phyloP scores from a whole-genome alignment of 2,329 filamentous ascomycete genomes.

The Penicillium sp. region DNA sequence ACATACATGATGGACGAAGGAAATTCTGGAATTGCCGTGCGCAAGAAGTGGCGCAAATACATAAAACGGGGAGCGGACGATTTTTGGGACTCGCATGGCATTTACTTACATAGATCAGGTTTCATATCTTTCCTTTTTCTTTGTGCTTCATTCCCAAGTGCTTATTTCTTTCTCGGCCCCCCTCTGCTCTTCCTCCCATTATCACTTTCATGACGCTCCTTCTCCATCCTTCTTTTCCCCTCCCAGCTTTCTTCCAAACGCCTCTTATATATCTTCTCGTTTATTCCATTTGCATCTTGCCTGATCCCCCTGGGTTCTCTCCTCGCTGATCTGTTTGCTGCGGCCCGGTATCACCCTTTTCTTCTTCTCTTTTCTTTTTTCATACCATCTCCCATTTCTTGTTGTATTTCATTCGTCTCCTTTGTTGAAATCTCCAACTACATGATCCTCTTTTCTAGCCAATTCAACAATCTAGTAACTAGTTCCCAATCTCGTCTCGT shows the following conservation, averaged over 20 bases:
- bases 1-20: slow-evolving; percentile 43
- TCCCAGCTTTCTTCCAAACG: slow-evolving; percentile 9
- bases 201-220: slow-evolving; percentile 20
- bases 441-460: slow-evolving; percentile 31
- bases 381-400: slow-evolving; percentile 30
- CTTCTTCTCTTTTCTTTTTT: slow-evolving; percentile 12
- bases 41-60: slow-evolving; percentile 39
- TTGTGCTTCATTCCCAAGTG: slow-evolving; percentile 13
- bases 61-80: slow-evolving; percentile 41
- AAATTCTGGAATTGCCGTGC: slow-evolving; percentile 35
- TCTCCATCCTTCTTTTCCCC: slow-evolving; percentile 20
- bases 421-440: slow-evolving; percentile 34
- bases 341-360: slow-evolving; percentile 13
- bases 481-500: slow-evolving; percentile 20
- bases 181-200: slow-evolving; percentile 12
- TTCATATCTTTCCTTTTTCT: slow-evolving; percentile 33
- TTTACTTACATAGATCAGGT: slow-evolving; percentile 40
- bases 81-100: slow-evolving; percentile 42
- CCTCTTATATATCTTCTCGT: slow-evolving; percentile 16
- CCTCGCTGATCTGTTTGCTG: slow-evolving; percentile 23
- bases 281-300: slow-evolving; percentile 21
- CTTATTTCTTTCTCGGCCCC: slow-evolving; percentile 11
- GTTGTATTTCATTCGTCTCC: slow-evolving; percentile 35
- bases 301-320: slow-evolving; percentile 20
- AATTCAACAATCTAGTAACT: slow-evolving; percentile 33